Conservation (phyloP, 2,329 filamentous ascomycete genomes). For the Fusarium floridanum region DNA sequence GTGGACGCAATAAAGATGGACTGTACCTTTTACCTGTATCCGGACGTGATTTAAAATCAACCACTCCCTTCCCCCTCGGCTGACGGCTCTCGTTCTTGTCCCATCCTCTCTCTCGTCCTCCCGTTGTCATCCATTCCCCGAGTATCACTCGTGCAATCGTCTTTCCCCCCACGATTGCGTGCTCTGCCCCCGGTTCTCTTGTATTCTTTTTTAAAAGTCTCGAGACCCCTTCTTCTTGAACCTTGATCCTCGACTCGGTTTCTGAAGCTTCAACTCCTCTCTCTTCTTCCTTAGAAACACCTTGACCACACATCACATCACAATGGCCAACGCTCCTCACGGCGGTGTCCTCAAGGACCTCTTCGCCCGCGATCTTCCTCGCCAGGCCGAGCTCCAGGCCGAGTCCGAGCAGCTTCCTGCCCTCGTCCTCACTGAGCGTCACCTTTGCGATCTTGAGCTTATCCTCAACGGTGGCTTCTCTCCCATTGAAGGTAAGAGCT, state of each 20-base stretch:
- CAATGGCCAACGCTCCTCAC: slow-evolving; percentile 79
- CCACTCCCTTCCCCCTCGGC: slow-evolving; percentile 18
- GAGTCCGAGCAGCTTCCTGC: slow-evolving; percentile 92
- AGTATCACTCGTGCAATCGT: slow-evolving; percentile 38
- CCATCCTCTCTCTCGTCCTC: slow-evolving; percentile 17
- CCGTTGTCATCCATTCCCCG: slow-evolving; percentile 13
- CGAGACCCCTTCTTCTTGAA: slow-evolving; percentile 21
- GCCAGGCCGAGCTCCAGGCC: slow-evolving; percentile 80
- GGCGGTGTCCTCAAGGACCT: slow-evolving; percentile 98
- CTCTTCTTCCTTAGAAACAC: slow-evolving; percentile 8
- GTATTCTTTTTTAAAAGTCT: slow-evolving; percentile 16
- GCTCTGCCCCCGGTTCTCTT: slow-evolving; percentile 39
- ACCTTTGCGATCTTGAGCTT: slow-evolving; percentile 97
- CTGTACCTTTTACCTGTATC: slow-evolving; percentile 23
- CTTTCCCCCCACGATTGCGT: slow-evolving; percentile 51
- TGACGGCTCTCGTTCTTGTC: slow-evolving; percentile 8
- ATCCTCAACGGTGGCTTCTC: slow-evolving; percentile 98
- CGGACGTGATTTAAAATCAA: slow-evolving; percentile 39
- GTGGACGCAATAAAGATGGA: slow-evolving; percentile 44
- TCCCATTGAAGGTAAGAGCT: slow-evolving; percentile 84
- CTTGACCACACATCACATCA: slow-evolving; percentile 43
- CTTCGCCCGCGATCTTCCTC: slow-evolving; percentile 89
- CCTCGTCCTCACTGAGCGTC: slow-evolving; percentile 88
- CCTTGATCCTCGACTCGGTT: slow-evolving; percentile 11
- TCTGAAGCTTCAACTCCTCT: slow-evolving; percentile 13